Percentiles rank a stretch among this genome's conserved stretches.
Evolutionary conservation across 2,329 filamentous ascomycete species (phyloP).

Genomic region (Drechslera avenae): DNA sequence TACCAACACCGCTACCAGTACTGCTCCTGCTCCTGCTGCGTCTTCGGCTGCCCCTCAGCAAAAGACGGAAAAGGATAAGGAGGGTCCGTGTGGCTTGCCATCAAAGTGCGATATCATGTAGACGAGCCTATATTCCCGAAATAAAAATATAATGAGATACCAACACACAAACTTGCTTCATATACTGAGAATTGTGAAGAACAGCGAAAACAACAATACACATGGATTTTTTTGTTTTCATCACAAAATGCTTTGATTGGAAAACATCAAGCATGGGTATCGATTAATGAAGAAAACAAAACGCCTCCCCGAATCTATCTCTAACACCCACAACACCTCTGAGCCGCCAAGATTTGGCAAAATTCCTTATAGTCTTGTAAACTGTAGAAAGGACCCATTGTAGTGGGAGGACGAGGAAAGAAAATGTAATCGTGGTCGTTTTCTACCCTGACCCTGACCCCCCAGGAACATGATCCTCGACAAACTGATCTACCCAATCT

Average conservation of each 20-base stretch:
- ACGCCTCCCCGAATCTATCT: not conserved
- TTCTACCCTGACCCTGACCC: not conserved
- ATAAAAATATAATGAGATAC: constrained; percentile 8
- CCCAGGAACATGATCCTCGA: constrained; percentile 36
- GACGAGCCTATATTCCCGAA: not conserved
- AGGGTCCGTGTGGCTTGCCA: constrained; percentile 79
- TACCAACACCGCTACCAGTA: not conserved
- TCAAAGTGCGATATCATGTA: constrained; percentile 73
- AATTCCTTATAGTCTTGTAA: no score
- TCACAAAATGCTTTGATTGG: no score
- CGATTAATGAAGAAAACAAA: not conserved
- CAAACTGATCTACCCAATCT: constrained; percentile 45
- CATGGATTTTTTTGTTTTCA: no score
- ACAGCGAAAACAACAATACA: no score
- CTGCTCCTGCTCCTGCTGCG: constrained; percentile 23
- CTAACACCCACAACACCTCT: no score
- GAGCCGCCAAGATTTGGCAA: no score
- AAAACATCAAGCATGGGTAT: not conserved
- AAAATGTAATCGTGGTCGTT: no score
- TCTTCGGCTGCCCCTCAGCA: constrained; percentile 30
- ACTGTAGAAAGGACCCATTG: no score
- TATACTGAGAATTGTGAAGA: not conserved
- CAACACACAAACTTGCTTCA: not conserved
- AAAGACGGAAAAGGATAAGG: constrained; percentile 53
- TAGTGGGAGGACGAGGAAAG: no score